Percentiles rank a stretch among this genome's conserved stretches.
phyloP scores from a whole-genome alignment of 2,329 filamentous ascomycete genomes.

The Paecilomyces variotii region DNA sequence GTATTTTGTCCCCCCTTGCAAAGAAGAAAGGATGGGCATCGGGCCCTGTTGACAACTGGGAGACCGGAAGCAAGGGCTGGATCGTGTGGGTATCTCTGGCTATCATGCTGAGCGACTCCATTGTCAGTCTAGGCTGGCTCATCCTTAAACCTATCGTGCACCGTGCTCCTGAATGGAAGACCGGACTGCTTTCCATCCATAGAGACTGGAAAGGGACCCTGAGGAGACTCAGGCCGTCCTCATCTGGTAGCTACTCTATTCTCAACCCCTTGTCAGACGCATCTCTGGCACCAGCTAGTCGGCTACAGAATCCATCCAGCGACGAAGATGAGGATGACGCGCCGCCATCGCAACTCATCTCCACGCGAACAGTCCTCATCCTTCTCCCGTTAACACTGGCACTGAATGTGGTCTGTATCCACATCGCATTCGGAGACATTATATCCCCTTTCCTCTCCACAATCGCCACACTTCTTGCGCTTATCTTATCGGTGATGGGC shows the following conservation, averaged over 20 bases:
- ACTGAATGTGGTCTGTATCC: constrained; percentile 74
- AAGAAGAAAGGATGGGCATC: constrained; percentile 84
- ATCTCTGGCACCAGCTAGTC: constrained; percentile 7
- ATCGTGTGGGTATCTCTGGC: constrained; percentile 95
- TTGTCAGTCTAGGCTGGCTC: constrained; percentile 79
- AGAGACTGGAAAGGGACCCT: constrained; percentile 16
- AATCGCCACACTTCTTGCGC: constrained; percentile 73
- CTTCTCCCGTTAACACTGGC: constrained; percentile 68
- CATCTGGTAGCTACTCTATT: constrained; percentile 24
- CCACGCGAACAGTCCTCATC: constrained; percentile 60
- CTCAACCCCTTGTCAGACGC: constrained; percentile 16
- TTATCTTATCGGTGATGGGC: constrained; percentile 59
- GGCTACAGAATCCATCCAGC: constrained; percentile 2
- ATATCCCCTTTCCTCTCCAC: constrained; percentile 71
- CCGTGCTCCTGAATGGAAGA: constrained; percentile 33
- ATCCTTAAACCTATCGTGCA: constrained; percentile 55
- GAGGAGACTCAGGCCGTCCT: constrained; percentile 13
- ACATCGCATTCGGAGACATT: constrained; percentile 71
- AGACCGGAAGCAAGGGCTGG: constrained; percentile 91
- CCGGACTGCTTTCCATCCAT: constrained; percentile 20
- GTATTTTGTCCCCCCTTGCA: constrained; percentile 76
- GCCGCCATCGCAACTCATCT: constrained; percentile 73
- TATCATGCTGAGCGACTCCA: constrained; percentile 91
- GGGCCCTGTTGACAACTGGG: constrained; percentile 80
- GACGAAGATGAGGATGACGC: constrained; percentile 62